Conservation (phyloP, 768 basidiomycete genomes). For the Crucibulum laeve region DNA sequence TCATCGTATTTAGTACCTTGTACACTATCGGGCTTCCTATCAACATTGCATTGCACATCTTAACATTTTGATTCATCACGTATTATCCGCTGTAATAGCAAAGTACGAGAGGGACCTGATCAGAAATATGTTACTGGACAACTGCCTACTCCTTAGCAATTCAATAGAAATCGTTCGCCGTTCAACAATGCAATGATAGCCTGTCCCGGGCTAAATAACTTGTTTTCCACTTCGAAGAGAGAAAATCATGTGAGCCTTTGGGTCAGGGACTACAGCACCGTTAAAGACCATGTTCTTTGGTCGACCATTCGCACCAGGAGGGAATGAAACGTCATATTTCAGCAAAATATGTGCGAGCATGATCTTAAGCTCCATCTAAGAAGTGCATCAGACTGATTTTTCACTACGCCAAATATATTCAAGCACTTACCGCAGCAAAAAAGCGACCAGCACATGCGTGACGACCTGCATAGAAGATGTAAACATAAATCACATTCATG, state of each 20-base stretch:
- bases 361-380: slow-evolving; percentile 30
- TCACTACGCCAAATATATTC: not conserved
- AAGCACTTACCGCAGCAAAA: slow-evolving; percentile 27
- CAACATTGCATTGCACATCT: too few species aligned
- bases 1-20: not conserved
- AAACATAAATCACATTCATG: not conserved
- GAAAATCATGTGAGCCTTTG: slow-evolving; percentile 26
- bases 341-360: slow-evolving; percentile 31
- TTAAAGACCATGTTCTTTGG: slow-evolving; percentile 28
- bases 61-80: too few species aligned
- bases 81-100: too few species aligned
- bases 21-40: too few species aligned
- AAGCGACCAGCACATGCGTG: slow-evolving; percentile 33
- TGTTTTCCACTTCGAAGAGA: slow-evolving; percentile 9
- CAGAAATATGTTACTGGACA: too few species aligned
- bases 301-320: slow-evolving; percentile 16
- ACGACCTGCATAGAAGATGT: slow-evolving; percentile 15
- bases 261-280: slow-evolving; percentile 26
- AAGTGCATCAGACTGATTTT: not conserved
- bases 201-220: too few species aligned
- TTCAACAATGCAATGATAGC: too few species aligned
- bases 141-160: too few species aligned
- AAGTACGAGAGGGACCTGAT: too few species aligned
- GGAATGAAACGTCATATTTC: slow-evolving; percentile 25
- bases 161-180: too few species aligned